phyloP scores from a whole-genome alignment of 1,139 yeast genomes.

The Lodderomyces oxycetoniae region DNA sequence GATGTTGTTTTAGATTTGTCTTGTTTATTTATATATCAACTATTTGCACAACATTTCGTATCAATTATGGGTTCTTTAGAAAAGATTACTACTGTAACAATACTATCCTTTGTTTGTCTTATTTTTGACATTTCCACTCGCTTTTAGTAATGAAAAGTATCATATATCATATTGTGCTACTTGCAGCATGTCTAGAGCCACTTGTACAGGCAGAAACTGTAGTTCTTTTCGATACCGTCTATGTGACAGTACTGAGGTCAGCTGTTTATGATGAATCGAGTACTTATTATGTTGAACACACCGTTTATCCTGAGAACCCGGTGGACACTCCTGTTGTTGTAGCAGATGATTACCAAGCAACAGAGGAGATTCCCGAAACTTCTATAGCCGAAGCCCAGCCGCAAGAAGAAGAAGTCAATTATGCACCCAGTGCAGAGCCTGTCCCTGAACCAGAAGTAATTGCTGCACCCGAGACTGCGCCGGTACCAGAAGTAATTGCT shows the following conservation, averaged over 20 bases:
- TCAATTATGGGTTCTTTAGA: no score
- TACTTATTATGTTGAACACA: conserved; percentile 1
- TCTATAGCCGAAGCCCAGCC: background rate
- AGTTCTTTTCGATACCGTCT: background rate
- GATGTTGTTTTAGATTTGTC: no score
- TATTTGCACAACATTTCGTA: no score
- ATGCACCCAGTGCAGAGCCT: background rate
- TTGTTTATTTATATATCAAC: no score
- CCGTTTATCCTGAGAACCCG: background rate
- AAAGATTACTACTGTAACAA: no score
- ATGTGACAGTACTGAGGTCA: conserved; percentile 4
- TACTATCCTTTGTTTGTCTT: no score
- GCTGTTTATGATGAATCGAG: conserved; percentile 3
- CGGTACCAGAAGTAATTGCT: background rate
- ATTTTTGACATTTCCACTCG: no score
- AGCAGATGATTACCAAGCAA: no score
- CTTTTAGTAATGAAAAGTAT: no score
- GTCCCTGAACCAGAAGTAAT: background rate
- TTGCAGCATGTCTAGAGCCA: conserved; percentile 1
- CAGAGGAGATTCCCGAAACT: no score
- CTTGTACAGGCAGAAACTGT: conserved; percentile 2
- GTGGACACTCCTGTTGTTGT: background rate
- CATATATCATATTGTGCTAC: no score
- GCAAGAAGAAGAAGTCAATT: background rate
- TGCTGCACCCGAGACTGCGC: background rate